phyloP scores from a whole-genome alignment of 192 early-diverging fungal species.

The Coemansia sp. region DNA sequence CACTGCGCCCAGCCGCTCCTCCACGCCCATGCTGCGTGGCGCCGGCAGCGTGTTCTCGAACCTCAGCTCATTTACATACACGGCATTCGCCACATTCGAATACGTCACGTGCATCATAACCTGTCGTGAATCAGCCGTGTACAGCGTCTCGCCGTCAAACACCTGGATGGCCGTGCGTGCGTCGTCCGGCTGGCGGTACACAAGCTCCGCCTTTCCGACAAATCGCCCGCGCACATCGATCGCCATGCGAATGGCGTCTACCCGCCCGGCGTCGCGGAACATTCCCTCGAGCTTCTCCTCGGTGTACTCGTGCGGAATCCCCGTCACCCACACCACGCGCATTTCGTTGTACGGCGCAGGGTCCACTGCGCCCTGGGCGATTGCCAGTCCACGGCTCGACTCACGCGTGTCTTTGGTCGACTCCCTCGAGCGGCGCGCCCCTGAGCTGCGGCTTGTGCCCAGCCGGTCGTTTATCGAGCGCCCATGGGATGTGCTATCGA shows the following conservation, averaged over 20 bases:
- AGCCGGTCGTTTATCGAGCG: slow-evolving; percentile 37
- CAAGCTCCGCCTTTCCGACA: slow-evolving; percentile 39
- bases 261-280: slow-evolving; percentile 38
- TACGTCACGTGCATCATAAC: slow-evolving; percentile 30
- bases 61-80: slow-evolving; percentile 29
- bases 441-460: slow-evolving; percentile 7
- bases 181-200: slow-evolving; percentile 38
- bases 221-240: slow-evolving; percentile 31
- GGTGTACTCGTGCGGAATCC: slow-evolving; percentile 31
- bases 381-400: slow-evolving; percentile 20
- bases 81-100: slow-evolving; percentile 16
- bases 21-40: slow-evolving; percentile 12
- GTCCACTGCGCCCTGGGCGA: slow-evolving; percentile 29
- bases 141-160: slow-evolving; percentile 50
- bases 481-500: no score
- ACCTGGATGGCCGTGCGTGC: slow-evolving; percentile 50
- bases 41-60: slow-evolving; percentile 31
- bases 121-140: slow-evolving; percentile 22
- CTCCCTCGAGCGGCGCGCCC: not conserved
- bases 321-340: slow-evolving; percentile 36
- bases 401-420: not conserved
- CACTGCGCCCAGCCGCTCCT: slow-evolving; percentile 16
- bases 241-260: slow-evolving; percentile 45
- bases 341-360: slow-evolving; percentile 31
- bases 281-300: slow-evolving; percentile 36